Evolutionary conservation across 768 basidiomycete species (phyloP).

Genomic region (Collybiopsis confluens): DNA sequence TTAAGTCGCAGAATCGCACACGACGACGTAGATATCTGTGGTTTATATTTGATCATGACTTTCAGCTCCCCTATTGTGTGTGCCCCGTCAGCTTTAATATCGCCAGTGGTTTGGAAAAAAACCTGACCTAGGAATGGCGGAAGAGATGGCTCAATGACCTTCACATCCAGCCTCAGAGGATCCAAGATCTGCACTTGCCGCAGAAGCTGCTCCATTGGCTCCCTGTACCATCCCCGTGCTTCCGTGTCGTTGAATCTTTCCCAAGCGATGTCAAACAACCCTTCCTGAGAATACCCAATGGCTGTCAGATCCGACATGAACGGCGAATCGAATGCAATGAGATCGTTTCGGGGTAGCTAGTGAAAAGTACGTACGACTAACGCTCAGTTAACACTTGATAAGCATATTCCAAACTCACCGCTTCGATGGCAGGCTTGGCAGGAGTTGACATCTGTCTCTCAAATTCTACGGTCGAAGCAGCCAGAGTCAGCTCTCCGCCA

Average conservation of each 20-base stretch:
- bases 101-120: not conserved
- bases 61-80: constrained; percentile 58
- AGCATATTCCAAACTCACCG: not conserved
- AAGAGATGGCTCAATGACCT: constrained; percentile 46
- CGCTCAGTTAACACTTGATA: not conserved
- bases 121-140: constrained; percentile 58
- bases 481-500: constrained; percentile 44
- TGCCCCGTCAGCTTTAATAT: constrained; percentile 7
- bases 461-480: constrained; percentile 27
- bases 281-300: constrained; percentile 6
- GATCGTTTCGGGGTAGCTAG: constrained; percentile 32
- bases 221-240: constrained; percentile 68
- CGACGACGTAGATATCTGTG: constrained; percentile 6
- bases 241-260: constrained; percentile 41
- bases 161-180: constrained; percentile 37
- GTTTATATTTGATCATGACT: constrained; percentile 37
- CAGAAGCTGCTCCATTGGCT: constrained; percentile 48
- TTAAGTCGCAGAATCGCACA: constrained; percentile 49
- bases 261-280: constrained; percentile 43
- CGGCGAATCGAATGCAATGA: constrained; percentile 74
- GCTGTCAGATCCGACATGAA: constrained; percentile 46
- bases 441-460: constrained; percentile 13
- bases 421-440: not conserved
- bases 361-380: not conserved
- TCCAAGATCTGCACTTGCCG: constrained; percentile 38